Conservation (phyloP, 306 rosid species). For the Rubus parviflorus region DNA sequence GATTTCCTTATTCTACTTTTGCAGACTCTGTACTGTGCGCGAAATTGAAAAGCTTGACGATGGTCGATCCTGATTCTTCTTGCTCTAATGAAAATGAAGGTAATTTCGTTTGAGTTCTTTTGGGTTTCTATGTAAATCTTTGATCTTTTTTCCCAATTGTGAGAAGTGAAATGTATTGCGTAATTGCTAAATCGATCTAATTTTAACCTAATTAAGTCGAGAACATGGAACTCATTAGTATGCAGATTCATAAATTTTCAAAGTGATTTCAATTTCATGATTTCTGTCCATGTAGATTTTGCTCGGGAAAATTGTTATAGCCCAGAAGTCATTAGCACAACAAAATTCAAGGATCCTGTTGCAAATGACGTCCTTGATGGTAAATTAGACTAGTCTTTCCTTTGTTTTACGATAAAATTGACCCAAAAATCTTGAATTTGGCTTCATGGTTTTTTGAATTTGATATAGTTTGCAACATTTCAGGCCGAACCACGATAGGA, state of each 20-base stretch:
- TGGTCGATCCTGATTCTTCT: constrained; percentile 42
- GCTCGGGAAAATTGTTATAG: constrained; percentile 23
- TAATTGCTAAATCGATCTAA: neutral
- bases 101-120: neutral
- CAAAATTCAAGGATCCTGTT: constrained; percentile 35
- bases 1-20: neutral
- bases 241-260: too few relatives aligned
- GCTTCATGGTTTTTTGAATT: constrained; percentile 10
- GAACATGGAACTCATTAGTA: neutral
- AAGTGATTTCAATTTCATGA: constrained; percentile 20
- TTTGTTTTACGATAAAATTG: neutral
- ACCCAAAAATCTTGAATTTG: neutral
- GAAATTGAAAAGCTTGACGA: constrained; percentile 24
- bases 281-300: neutral
- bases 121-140: constrained; percentile 12
- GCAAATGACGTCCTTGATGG: constrained; percentile 20
- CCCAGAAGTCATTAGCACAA: constrained; percentile 18
- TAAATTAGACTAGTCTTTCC: neutral
- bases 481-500: constrained; percentile 56
- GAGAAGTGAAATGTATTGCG: neutral
- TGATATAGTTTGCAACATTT: constrained; percentile 5
- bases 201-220: neutral
- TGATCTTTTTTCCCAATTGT: constrained; percentile 21
- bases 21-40: constrained; percentile 42
- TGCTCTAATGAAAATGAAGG: constrained; percentile 32